Conservation (phyloP, 768 basidiomycete genomes). For the Xerocomus potaroensis region DNA sequence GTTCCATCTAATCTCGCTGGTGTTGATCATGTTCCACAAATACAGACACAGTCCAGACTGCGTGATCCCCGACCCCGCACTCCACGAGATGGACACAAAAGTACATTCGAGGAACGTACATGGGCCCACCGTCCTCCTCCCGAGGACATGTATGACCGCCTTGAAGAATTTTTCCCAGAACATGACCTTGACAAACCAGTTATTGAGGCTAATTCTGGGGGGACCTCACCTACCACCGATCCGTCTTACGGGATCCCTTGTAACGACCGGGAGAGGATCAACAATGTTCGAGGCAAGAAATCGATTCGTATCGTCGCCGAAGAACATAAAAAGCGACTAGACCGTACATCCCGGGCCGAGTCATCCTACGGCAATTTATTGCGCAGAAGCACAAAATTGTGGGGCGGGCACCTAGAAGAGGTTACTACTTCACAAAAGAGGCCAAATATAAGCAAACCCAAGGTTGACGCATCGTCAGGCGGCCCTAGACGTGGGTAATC, state of each 20-base stretch:
- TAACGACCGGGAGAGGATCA: slow-evolving; percentile 34
- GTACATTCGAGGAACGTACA: slow-evolving; percentile 66
- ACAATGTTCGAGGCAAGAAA: slow-evolving; percentile 72
- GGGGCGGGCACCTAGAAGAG: slow-evolving; percentile 92
- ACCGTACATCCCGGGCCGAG: slow-evolving; percentile 63
- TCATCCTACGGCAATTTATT: slow-evolving; percentile 48
- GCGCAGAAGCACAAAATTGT: slow-evolving; percentile 88
- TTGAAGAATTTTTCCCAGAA: slow-evolving; percentile 94
- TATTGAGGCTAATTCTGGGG: slow-evolving; percentile 79
- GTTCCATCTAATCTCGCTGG: slow-evolving; percentile 19
- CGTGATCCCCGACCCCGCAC: slow-evolving; percentile 23
- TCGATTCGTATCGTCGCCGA: slow-evolving; percentile 90
- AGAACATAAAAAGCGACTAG: slow-evolving; percentile 75
- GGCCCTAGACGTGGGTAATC: slow-evolving; percentile 61
- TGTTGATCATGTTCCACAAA: slow-evolving; percentile 12
- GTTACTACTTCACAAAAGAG: slow-evolving; percentile 74
- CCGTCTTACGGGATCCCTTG: slow-evolving; percentile 37
- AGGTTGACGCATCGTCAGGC: slow-evolving; percentile 59
- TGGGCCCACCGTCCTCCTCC: slow-evolving; percentile 91
- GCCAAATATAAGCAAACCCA: slow-evolving; percentile 36
- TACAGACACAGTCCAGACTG: slow-evolving; percentile 11
- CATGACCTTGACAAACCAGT: slow-evolving; percentile 96
- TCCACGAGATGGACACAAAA: slow-evolving; percentile 27
- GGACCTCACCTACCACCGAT: slow-evolving; percentile 73
- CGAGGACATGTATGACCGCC: slow-evolving; percentile 88